Evolutionary conservation across 2,329 filamentous ascomycete species (phyloP), one percentile per base, ranked within the genome.

Genomic region (Nannizzia gypsea): DNA sequence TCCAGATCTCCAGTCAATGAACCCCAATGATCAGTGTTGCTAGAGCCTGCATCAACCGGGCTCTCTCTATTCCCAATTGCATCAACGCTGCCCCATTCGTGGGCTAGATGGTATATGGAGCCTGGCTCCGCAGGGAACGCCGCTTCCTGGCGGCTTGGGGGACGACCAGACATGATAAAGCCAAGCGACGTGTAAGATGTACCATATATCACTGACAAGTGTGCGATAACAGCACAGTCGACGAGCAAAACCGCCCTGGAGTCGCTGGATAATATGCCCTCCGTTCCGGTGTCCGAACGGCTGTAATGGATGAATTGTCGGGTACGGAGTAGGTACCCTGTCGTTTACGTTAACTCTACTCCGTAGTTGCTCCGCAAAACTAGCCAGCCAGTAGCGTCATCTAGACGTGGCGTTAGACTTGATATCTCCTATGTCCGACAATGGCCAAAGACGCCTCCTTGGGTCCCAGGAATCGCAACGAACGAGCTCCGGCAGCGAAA

Each of bases 71-170:
- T 3, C 6, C 28, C 66, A 62, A 54, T n/a, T 6, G 38, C 6
- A 17, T 65, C 66, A 17, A 68, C 68, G 58, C 75, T 73, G 71
- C 60, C 65, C 64, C 20, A 71, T 67, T 74, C 73, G 59, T 64
- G 66, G 15, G 72, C 68, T 8, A 70, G 67, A 60, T 75, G 73
- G 66, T 73, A 74, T 28, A 67, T 60, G 24, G 67, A 65, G 5
- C 63, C 64, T 13, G 67, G 66, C 40, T 65, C 68, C 17, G 63
- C 63, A 15, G 62, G 60, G 42, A 62, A 64, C 15, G 62, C 52
- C 40, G 63, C 26, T 34, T 38, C 38, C 55, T 44, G 55, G 6
- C 31, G 20, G 55, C 6, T 26, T 9, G 38, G 24, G 1, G n/a
- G 8, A 42, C 9, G 55, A 4, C 55, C 13, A 57, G 34, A 42